Conservation (phyloP, 495 filamentous ascomycete genomes). For the Aspergillus ostianus region DNA sequence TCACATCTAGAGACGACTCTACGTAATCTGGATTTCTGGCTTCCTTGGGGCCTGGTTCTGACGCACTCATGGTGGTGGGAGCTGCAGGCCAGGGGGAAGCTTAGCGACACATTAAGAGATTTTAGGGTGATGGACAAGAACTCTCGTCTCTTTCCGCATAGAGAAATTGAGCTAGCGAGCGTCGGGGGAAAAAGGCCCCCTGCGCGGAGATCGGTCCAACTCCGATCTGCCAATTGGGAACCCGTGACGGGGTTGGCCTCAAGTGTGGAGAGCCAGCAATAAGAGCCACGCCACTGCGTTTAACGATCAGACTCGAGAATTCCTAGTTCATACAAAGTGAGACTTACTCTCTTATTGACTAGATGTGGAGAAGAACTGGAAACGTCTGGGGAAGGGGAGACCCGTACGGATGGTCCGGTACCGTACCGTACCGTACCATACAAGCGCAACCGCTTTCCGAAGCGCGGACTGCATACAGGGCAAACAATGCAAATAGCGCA, state of each 20-base stretch:
- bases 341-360: not conserved
- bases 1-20: conserved; percentile 13
- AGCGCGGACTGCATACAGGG: too few species aligned
- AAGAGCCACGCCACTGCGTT: too few species aligned
- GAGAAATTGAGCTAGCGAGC: not conserved
- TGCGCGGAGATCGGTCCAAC: not conserved
- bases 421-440: conserved; percentile 3
- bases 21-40: conserved; percentile 3
- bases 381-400: not conserved
- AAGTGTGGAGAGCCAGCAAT: too few species aligned
- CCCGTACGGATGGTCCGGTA: conserved; percentile 2
- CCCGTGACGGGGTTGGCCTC: too few species aligned
- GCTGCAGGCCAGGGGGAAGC: not conserved
- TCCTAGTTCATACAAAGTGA: too few species aligned
- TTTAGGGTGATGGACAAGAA: not conserved
- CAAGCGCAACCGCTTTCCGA: too few species aligned
- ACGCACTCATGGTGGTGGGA: conserved; percentile 13
- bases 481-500: conserved; percentile 19
- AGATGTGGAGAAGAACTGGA: not conserved
- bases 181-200: too few species aligned
- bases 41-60: conserved; percentile 5
- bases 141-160: not conserved
- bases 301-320: too few species aligned
- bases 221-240: not conserved
- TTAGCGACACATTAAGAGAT: too few species aligned